Percentiles rank a stretch among this genome's conserved stretches.
These are phyloP conservation scores for Niebla homalea DNA, from an alignment of 495 filamentous ascomycete species.

Conservation along the genomic window DNA sequence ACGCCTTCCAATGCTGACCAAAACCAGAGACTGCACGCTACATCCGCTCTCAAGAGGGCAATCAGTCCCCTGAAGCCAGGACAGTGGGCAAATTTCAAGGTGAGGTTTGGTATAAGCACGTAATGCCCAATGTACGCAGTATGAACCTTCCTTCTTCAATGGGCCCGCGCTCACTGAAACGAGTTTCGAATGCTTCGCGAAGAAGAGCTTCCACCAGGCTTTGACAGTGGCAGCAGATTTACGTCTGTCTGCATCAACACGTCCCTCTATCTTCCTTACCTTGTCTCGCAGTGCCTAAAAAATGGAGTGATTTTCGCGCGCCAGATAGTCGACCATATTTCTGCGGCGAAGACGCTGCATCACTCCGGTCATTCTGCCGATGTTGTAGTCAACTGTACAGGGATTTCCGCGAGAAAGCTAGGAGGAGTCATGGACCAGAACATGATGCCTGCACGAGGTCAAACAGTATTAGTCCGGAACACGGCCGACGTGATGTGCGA, in stretches of 20 bases:
- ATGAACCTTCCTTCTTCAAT: background rate
- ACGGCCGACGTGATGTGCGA: conserved; percentile 55
- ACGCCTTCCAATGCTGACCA: conserved; percentile 2
- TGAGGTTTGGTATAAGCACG: conserved; percentile 72
- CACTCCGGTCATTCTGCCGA: conserved; percentile 49
- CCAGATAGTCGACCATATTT: conserved; percentile 51
- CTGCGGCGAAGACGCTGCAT: conserved; percentile 53
- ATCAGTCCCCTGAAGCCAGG: conserved; percentile 27
- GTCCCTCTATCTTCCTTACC: conserved; percentile 74
- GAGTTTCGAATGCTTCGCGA: conserved; percentile 44
- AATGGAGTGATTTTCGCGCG: conserved; percentile 54
- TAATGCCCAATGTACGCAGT: conserved; percentile 54
- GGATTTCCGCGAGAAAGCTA: conserved; percentile 55
- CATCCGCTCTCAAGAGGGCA: conserved; percentile 48
- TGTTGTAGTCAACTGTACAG: conserved; percentile 78
- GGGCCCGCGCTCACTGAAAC: background rate
- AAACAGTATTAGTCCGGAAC: conserved; percentile 82
- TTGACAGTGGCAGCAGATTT: conserved; percentile 57
- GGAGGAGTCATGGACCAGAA: conserved; percentile 71
- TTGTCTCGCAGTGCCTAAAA: conserved; percentile 60
- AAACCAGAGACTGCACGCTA: conserved; percentile 43
- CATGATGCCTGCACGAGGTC: conserved; percentile 69
- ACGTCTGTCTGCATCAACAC: conserved; percentile 87
- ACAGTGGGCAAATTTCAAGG: conserved; percentile 51
- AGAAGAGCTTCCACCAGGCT: conserved; percentile 42